Base-by-base conservation (phyloP, 495 filamentous ascomycete genomes). In the Daldinia caldariorum region DNA sequence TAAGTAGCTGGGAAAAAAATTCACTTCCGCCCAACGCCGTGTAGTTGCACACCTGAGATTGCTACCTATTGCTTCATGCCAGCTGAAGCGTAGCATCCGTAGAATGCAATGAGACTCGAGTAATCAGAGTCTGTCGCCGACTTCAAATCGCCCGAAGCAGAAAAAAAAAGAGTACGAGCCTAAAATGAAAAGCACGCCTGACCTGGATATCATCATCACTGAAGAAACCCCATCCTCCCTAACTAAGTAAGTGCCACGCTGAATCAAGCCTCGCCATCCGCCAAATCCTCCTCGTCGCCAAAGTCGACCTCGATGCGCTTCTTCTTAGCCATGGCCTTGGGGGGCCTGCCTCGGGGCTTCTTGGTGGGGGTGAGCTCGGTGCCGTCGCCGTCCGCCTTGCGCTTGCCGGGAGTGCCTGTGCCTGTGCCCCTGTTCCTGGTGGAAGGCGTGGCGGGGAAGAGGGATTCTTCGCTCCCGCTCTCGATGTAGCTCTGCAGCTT, bases 251-350 rank as follows among this genome's bases (percentile, higher is more conserved):
- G 49, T 16, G 7, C 26, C 26, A 18, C 26, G 6, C 34, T 53
- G 54, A 64, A 35, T 53, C 54, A 64, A 35, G 34, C 67, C 49
- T 64, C 67, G 4, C 55, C 61, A 37, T 70, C 49, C 6, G 5
- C 38, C 0, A 54, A 22, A 2, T 45, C 20, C 0, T 39, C 32
- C 3, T 32, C 51, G n/a, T 53, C 51, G n/a, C 39, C 20, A 9
- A 20, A 9, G 1, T 57, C 31, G 0, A 58, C 45, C 16, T 59
- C 60, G 4, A 55, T 26, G 26, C 3, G 22, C 9, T 59, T 10
- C 31, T 58, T 58, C 66, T 69, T 63, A 3, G 34, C 16, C 12
- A 13, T 22, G 3, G 43, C 31, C 50, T 58, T 62, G 7, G 32
- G 31, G 20, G 38, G 10, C 50, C 7, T 57, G 7, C 37, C 57